phyloP scores from a whole-genome alignment of 1,139 yeast species.

The Zygosaccharomyces sapae region DNA sequence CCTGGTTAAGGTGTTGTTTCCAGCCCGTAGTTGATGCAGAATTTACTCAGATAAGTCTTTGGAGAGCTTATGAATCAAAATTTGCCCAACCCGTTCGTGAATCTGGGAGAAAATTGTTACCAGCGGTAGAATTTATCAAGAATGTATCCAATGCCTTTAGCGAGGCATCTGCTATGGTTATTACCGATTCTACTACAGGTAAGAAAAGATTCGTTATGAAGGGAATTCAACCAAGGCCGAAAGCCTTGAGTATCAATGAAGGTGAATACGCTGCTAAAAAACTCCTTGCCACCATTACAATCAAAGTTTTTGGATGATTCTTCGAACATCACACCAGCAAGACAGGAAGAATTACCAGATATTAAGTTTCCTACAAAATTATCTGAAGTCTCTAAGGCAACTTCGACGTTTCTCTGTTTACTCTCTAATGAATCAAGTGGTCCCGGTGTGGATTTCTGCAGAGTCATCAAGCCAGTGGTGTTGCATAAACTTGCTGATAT shows the following conservation, averaged over 20 bases:
- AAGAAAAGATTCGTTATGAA: slow-evolving; percentile 81
- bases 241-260: slow-evolving; percentile 42
- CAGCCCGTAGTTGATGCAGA: slow-evolving; percentile 73
- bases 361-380: slow-evolving; percentile 29
- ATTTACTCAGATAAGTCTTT: slow-evolving; percentile 89
- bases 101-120: slow-evolving; percentile 56
- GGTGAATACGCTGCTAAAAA: slow-evolving; percentile 24
- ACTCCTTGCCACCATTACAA: slow-evolving; percentile 16
- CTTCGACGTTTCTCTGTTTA: slow-evolving; percentile 33
- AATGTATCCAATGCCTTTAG: slow-evolving; percentile 89
- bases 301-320: slow-evolving; percentile 24
- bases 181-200: slow-evolving; percentile 53
- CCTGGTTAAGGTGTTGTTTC: slow-evolving; percentile 93
- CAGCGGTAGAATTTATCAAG: slow-evolving; percentile 95
- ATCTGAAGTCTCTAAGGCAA: slow-evolving; percentile 35
- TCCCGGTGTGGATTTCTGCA: slow-evolving; percentile 29
- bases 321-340: slow-evolving; percentile 21
- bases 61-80: slow-evolving; percentile 92
- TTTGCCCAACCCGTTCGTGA: slow-evolving; percentile 54
- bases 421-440: slow-evolving; percentile 34
- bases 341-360: slow-evolving; percentile 28
- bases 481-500: slow-evolving; percentile 33
- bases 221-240: slow-evolving; percentile 71
- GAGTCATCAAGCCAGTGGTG: slow-evolving; percentile 29
- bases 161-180: slow-evolving; percentile 91